Evolutionary conservation across 176 grass and related monocot genomes (phyloP), one percentile per base, ranked within the genome.

Genomic region (Phragmites australis): DNA sequence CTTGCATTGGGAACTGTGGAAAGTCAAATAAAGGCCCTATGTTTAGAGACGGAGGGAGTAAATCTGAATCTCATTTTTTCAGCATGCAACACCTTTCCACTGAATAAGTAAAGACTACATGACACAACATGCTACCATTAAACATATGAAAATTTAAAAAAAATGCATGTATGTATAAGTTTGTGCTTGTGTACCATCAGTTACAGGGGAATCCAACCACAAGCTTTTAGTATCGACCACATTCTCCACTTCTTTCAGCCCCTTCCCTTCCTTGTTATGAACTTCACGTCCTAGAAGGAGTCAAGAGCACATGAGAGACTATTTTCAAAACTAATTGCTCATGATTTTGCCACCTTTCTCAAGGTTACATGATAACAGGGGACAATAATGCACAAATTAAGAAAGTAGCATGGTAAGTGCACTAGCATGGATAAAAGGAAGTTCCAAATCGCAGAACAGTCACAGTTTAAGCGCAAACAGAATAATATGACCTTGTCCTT

Each of bases 181-280:
- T 42, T 41, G 71, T 32, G 70, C 30, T 55, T 59, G 6, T 56
- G 48, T 88, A 88, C 69, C 90, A 86, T 86, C 68, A 27, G 19
- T n/a, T 74, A 49, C 18, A 79, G 78, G 58, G 79, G 82, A 77
- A 39, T 82, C 59, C 78, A 88, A 82, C 19, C 3, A 68, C 14
- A 9, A 58, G 46, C 6, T 46, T 72, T 85, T 87, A 82, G 41
- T 29, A 30, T 66, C 51, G 21, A 40, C 65, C 2, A 40, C 0
- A 10, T 78, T 88, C 45, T 85, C 61, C 10, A 39, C 68, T 69
- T 78, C 82, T 75, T 85, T 91, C 19, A 37, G 67, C 21, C 21
- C 77, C 67, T 74, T 91, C 42, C 56, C 64, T 76, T 88, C 85
- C 30, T 66, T 82, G 60, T 30, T 85, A 60, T 52, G 57, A 73